A percentile compares a stretch with the other conserved stretches of the same genome.
Evolutionary conservation across 2,329 filamentous ascomycete species (phyloP).

Genomic region (Fusarium nygamai): DNA sequence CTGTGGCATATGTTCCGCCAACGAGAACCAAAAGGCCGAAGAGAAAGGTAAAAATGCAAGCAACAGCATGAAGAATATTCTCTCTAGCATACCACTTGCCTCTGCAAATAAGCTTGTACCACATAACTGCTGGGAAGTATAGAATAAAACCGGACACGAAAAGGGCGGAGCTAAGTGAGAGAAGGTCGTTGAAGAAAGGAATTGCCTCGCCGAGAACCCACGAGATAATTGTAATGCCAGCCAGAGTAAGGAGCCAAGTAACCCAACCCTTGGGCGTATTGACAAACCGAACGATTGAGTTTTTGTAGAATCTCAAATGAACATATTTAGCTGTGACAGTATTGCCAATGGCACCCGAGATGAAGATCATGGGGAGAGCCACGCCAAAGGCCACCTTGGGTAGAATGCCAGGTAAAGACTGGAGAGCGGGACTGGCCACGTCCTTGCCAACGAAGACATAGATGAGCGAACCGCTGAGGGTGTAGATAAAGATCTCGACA

Average conservation of each 20-base stretch:
- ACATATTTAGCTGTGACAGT: slow-evolving; percentile 52
- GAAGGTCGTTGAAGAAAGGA: slow-evolving; percentile 74
- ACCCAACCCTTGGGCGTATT: slow-evolving; percentile 47
- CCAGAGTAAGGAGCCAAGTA: slow-evolving; percentile 67
- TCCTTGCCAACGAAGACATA: slow-evolving; percentile 71
- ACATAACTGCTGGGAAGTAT: slow-evolving; percentile 52
- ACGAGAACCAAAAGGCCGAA: slow-evolving; percentile 25
- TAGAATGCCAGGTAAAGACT: slow-evolving; percentile 64
- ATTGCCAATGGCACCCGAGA: slow-evolving; percentile 72
- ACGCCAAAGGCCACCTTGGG: slow-evolving; percentile 52
- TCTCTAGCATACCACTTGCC: slow-evolving; percentile 35
- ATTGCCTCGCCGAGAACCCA: slow-evolving; percentile 70
- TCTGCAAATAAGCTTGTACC: slow-evolving; percentile 50
- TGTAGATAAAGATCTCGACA: slow-evolving; percentile 69
- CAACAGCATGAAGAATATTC: slow-evolving; percentile 17
- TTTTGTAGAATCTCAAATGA: slow-evolving; percentile 45
- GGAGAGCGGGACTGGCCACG: slow-evolving; percentile 71
- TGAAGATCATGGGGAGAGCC: slow-evolving; percentile 73
- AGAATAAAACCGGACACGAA: slow-evolving; percentile 56
- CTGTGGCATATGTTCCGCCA: slow-evolving; percentile 28
- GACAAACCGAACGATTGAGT: slow-evolving; percentile 32
- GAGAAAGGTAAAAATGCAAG: slow-evolving; percentile 25
- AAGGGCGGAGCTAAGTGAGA: slow-evolving; percentile 60
- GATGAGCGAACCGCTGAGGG: slow-evolving; percentile 69
- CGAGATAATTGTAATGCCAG: slow-evolving; percentile 57